phyloP scores from a whole-genome alignment of 345 rosid genomes.

The Euclidium syriacum region DNA sequence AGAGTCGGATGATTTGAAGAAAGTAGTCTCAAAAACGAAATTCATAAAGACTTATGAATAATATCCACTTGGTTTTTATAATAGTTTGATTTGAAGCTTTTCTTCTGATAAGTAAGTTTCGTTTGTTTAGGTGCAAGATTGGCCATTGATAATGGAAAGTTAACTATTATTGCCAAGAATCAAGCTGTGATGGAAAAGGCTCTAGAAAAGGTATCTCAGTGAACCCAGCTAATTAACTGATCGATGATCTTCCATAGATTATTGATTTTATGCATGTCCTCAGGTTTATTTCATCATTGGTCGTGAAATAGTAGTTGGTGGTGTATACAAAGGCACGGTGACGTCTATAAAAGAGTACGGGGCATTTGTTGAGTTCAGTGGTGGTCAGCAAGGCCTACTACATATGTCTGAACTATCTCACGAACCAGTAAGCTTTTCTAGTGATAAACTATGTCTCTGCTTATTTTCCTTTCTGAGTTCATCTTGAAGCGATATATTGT shows the following conservation, averaged over 20 bases:
- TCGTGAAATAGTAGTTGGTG: conserved; percentile 85
- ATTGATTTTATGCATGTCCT: conserved; percentile 20
- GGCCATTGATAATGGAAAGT: conserved; percentile 67
- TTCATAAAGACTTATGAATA: neutral
- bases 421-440: conserved; percentile 55
- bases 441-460: neutral
- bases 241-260: neutral
- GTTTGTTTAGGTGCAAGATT: conserved; percentile 60
- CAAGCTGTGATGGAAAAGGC: conserved; percentile 70
- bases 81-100: neutral
- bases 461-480: neutral
- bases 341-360: conserved; percentile 93
- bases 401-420: conserved; percentile 95
- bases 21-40: neutral
- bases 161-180: conserved; percentile 81
- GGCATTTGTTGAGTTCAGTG: conserved; percentile 93
- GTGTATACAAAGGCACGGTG: conserved; percentile 78
- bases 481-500: neutral
- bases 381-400: conserved; percentile 91
- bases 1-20: neutral
- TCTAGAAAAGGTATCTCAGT: conserved; percentile 60
- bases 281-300: conserved; percentile 83
- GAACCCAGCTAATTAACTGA: neutral
- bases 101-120: neutral
- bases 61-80: neutral